Conservation (phyloP, 257 asterid genomes). For the Salvia rosmarinus region DNA sequence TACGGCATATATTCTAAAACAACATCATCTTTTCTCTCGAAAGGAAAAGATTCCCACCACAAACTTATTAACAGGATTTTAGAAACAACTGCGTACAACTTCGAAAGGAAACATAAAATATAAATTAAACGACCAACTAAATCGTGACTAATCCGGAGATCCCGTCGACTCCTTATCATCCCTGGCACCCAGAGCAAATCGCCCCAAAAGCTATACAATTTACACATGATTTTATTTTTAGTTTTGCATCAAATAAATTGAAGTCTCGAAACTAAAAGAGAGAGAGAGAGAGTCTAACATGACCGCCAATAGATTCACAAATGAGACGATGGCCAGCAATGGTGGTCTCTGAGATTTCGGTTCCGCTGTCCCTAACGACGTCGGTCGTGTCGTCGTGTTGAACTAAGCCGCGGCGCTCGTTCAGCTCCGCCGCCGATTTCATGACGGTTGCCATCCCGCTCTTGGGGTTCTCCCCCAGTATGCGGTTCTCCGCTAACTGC, state of each 20-base stretch:
- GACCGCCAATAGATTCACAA: slow-evolving; percentile 39
- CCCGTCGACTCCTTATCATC: neutral
- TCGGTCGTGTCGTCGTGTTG: slow-evolving; percentile 37
- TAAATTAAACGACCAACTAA: neutral
- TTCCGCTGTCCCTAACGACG: slow-evolving; percentile 31
- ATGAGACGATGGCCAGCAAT: slow-evolving; percentile 41
- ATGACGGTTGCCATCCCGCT: slow-evolving; percentile 54
- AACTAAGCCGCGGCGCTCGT: slow-evolving; percentile 41
- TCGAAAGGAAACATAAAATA: too few species aligned
- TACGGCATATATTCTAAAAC: too few species aligned
- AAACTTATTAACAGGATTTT: too few species aligned
- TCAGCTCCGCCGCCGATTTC: slow-evolving; percentile 52
- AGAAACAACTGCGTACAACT: too few species aligned
- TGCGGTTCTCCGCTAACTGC: slow-evolving; percentile 48
- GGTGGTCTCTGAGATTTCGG: slow-evolving; percentile 36
- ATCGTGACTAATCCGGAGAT: neutral
- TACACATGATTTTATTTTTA: too few species aligned
- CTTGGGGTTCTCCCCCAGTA: slow-evolving; percentile 41
- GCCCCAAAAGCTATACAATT: neutral
- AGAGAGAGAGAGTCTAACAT: neutral
- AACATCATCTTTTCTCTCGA: too few species aligned
- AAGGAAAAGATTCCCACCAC: too few species aligned
- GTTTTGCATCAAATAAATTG: neutral
- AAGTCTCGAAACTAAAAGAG: neutral
- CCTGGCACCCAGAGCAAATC: slow-evolving; percentile 3